Evolutionary conservation across 129 eudicot genomes (phyloP).

Genomic region (Artemisia annua): DNA sequence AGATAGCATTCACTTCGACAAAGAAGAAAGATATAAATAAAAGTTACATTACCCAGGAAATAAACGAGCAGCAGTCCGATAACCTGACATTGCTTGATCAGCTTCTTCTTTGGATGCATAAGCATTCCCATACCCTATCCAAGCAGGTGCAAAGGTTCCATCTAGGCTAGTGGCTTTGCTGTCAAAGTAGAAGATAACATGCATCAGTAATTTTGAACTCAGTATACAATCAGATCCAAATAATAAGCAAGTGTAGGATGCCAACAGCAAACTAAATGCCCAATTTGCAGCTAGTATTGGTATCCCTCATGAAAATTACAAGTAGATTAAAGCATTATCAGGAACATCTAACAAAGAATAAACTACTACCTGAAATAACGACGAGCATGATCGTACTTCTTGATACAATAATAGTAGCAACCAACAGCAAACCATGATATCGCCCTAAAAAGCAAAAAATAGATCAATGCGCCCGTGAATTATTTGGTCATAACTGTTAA

Average conservation of each 20-base stretch:
- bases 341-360: neutral
- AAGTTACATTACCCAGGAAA: slow-evolving; percentile 78
- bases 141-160: slow-evolving; percentile 89
- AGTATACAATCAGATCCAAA: no score
- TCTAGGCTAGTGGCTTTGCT: slow-evolving; percentile 94
- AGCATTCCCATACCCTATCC: slow-evolving; percentile 98
- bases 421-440: slow-evolving; percentile 99
- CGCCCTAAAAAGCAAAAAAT: slow-evolving; percentile 50
- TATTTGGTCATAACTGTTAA: neutral
- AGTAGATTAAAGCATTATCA: neutral
- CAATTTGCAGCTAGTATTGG: no score
- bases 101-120: slow-evolving; percentile 98
- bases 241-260: no score
- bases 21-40: neutral
- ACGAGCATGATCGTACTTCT: slow-evolving; percentile 90
- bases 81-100: slow-evolving; percentile 97
- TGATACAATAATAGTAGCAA: slow-evolving; percentile 92
- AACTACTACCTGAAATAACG: slow-evolving; percentile 77
- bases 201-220: slow-evolving; percentile 3
- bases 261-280: no score
- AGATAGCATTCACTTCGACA: slow-evolving; percentile 14
- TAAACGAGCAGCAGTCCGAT: slow-evolving; percentile 96
- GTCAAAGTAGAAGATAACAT: slow-evolving; percentile 23
- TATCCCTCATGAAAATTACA: neutral
- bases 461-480: slow-evolving; percentile 1